Base-by-base conservation (phyloP, 2,329 filamentous ascomycete genomes). In the Clarireedia monteithiana region DNA sequence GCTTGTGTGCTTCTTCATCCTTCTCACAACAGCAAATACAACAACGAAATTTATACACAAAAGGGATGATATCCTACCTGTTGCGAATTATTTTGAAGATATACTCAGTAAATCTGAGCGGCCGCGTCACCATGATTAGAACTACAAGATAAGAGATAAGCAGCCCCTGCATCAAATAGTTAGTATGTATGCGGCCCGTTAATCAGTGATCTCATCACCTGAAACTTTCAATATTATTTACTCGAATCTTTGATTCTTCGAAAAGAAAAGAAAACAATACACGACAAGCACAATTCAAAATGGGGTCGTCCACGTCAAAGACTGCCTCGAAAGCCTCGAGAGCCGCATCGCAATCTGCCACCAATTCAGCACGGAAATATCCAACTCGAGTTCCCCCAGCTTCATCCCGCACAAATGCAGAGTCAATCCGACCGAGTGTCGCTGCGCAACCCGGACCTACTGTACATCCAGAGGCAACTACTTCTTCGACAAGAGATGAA, bases 271-370 rank as follows among this genome's bases (percentile, higher is more conserved):
- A 23, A 45, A 42, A 27, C 6, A 10, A 40, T 2, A 3, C n/a
- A n/a, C 10, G 30, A 34, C 30, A 34, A 34, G 30, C 10, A 12
- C 30, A 2, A 9, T 48, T 17, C 15, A 52, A 38, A 48, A 68
- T 68, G 66, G 66, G 66, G 1, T 58, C 60, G 9, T 62, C 63
- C 38, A 45, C 60, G 48, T 68, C 66, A 4, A 68, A 67, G 61
- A 58, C 58, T 24, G 57, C 61, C 6, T 58, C 59, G 50, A 53
- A 51, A 12, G 61, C 60, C n/a, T 55, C 60, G 2, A 61, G 60
- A 56, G 40, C 59, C 7, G 58, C 62, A 15, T 58, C 59, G 48
- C 24, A 50, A 10, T 42, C 60, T 3, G 51, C 57, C 5, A 47
- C 59, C 6, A 63, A 56, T 34, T 53, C 59, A 46, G 57, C 62